Evolutionary conservation across 768 basidiomycete genomes (phyloP), one percentile per base, ranked within the genome.

Genomic region (Tricholoma furcatifolium): DNA sequence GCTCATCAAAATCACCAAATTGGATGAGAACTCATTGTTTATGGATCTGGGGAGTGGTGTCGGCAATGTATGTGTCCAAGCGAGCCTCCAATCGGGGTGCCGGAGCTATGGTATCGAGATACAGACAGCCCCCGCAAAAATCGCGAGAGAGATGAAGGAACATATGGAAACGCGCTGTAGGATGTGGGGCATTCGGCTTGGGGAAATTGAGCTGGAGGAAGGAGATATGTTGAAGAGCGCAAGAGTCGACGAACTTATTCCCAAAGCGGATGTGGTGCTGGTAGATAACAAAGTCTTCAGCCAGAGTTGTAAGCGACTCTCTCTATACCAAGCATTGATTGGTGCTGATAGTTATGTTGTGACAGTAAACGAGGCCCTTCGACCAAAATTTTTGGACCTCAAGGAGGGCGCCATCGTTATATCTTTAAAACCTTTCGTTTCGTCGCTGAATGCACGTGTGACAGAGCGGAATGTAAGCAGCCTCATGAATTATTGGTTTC

Each of bases 331-430:
- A 17, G 47, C 17, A 45, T 4, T 36, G 30, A 38, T 27, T 51
- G 35, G 10, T 42, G 44, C 54, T 53, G 57, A 55, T 57, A 9
- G 2, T 23, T 17, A 49, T 30, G 53, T 23, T 31, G 11, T 15
- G 41, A 10, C 52, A 92, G 89, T 98, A 55, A 98, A 98, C 67
- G 91, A 92, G 63, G 82, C 85, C 1, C 72, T 99, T 14, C 79
- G 89, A 41, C 85, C 89, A 24, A 88, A 93, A 63, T 98, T 98
- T 70, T 74, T 99, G 50, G 97, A 99, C 64, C 74, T 98, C 54
- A 97, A 93, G 64, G 92, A 96, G 54, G 91, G 92, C 17, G 93
- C 94, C 0, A 85, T 85, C 43, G 89, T 99, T 43, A 82, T 98
- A 34, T 93, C 91, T 17, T 72, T 99, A 15, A 84, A 87, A 53